Conservation (phyloP, 2,329 filamentous ascomycete genomes). For the Fusarium liriodendri region DNA sequence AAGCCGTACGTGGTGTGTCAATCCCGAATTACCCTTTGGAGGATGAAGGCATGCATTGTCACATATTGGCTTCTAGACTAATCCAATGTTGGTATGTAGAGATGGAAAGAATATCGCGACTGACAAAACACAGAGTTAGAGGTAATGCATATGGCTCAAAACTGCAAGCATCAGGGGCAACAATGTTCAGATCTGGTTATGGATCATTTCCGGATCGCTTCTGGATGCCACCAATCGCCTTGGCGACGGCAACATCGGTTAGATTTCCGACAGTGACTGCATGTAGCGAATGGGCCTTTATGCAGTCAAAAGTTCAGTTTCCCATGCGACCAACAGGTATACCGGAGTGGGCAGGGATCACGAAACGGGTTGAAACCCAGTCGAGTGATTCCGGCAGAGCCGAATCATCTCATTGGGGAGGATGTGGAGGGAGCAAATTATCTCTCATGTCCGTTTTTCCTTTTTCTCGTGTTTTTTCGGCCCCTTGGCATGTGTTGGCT, state of each 20-base stretch:
- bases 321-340: not conserved
- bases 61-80: not conserved
- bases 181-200: not conserved
- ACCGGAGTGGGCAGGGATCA: not conserved
- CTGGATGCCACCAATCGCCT: not conserved
- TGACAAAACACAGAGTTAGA: not conserved
- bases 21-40: not conserved
- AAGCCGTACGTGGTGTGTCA: not conserved
- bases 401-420: not conserved
- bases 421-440: not conserved
- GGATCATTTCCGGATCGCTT: not conserved
- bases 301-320: not conserved
- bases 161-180: conserved; percentile 14
- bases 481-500: not conserved
- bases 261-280: not conserved
- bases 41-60: not conserved
- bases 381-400: not conserved
- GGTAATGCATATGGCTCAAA: conserved; percentile 23
- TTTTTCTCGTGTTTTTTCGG: not conserved
- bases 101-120: not conserved
- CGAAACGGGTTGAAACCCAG: not conserved
- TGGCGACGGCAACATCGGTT: not conserved
- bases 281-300: not conserved
- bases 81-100: not conserved
- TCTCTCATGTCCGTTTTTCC: not conserved